Conservation (phyloP, 2,329 filamentous ascomycete genomes). For the Venturia oleaginea region DNA sequence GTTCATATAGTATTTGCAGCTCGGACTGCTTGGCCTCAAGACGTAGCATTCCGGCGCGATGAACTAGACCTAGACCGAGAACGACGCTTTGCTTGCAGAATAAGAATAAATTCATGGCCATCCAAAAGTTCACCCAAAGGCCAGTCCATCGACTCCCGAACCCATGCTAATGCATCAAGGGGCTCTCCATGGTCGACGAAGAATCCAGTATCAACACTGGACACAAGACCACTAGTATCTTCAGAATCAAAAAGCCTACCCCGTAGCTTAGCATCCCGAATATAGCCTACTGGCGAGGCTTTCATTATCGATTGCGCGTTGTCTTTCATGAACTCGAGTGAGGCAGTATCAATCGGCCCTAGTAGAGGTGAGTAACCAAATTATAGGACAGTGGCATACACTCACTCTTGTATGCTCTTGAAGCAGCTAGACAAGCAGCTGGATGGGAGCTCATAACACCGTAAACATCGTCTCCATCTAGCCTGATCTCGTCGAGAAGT, state of each 20-base stretch:
- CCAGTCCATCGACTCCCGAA: constrained; percentile 23
- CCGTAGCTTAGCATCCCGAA: constrained; percentile 30
- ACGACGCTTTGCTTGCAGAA: constrained; percentile 22
- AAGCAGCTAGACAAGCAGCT: constrained; percentile 27
- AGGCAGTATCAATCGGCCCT: constrained; percentile 20
- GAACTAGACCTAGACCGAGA: constrained; percentile 19
- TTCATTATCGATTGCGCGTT: constrained; percentile 27
- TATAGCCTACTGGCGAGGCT: constrained; percentile 31
- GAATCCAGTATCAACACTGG: constrained; percentile 28
- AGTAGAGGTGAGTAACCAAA: constrained; percentile 15
- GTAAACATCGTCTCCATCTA: constrained; percentile 26
- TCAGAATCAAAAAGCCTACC: constrained; percentile 27
- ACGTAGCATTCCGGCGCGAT: constrained; percentile 12
- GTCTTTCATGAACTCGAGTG: constrained; percentile 22
- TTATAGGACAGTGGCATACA: constrained; percentile 12
- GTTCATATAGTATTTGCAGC: no score
- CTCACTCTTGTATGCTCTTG: constrained; percentile 25
- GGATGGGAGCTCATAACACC: constrained; percentile 35
- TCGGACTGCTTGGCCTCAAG: no score
- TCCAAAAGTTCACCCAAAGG: constrained; percentile 27
- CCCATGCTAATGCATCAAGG: constrained; percentile 23
- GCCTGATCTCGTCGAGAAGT: constrained; percentile 26
- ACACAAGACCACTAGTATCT: constrained; percentile 25
- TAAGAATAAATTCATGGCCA: constrained; percentile 25
- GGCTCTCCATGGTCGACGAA: constrained; percentile 33